A percentile compares a stretch with the other conserved stretches of the same genome.
Conservation (phyloP, 306 rosid genomes). For the Alnus rubra region DNA sequence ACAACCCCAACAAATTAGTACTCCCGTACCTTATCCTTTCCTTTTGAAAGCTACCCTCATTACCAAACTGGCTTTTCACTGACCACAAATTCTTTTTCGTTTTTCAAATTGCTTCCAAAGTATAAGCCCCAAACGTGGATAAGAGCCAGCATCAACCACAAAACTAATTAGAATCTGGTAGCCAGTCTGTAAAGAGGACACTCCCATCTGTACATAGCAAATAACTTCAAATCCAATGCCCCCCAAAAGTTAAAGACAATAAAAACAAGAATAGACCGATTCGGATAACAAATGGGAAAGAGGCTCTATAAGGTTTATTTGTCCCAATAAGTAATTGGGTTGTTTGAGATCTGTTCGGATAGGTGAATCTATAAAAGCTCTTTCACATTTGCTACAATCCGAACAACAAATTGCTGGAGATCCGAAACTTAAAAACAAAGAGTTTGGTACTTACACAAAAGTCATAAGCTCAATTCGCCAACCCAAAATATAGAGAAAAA, state of each 20-base stretch:
- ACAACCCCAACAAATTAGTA: neutral
- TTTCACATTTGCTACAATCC: no score
- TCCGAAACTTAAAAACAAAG: no score
- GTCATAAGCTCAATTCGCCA: conserved; percentile 27
- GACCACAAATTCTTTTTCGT: conserved; percentile 4
- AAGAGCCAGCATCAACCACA: conserved; percentile 15
- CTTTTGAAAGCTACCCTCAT: no score
- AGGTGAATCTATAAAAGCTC: no score
- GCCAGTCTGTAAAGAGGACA: conserved; percentile 53
- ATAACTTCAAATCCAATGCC: conserved; percentile 15
- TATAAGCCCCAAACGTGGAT: conserved; percentile 24
- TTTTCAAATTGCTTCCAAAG: neutral
- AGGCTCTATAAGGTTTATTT: neutral
- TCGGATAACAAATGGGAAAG: no score
- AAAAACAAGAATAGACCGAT: neutral
- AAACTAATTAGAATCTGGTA: neutral
- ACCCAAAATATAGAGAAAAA: conserved; percentile 15
- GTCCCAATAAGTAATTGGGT: no score
- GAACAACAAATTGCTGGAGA: no score
- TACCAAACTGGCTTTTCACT: conserved; percentile 23
- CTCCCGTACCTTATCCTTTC: no score
- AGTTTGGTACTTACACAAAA: neutral
- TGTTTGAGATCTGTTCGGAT: no score
- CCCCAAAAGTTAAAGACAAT: neutral
- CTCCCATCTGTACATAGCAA: conserved; percentile 37